These are phyloP conservation scores for Pichia terricola DNA, from an alignment of 1,139 yeast species.

Conservation along the genomic window DNA sequence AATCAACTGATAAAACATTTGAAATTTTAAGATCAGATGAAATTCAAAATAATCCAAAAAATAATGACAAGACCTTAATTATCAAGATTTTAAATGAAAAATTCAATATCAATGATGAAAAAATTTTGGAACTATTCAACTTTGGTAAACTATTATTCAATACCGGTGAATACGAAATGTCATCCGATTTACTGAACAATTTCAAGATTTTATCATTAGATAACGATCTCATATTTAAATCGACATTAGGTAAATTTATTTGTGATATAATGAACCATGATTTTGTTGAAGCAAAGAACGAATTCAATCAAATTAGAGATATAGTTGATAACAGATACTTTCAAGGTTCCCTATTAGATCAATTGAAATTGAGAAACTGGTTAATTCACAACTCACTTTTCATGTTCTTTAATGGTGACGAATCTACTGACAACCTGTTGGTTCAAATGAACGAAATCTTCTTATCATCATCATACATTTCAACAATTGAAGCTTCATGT, in stretches of 20 bases:
- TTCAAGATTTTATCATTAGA: constrained; percentile 46
- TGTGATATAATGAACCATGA: constrained; percentile 44
- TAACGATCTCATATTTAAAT: constrained; percentile 38
- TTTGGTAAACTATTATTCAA: constrained; percentile 52
- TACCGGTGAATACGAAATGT: constrained; percentile 50
- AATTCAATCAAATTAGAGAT: constrained; percentile 43
- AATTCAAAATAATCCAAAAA: constrained; percentile 37
- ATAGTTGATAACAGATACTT: constrained; percentile 44
- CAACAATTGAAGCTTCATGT: constrained; percentile 56
- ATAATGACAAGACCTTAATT: constrained; percentile 43
- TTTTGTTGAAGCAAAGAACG: constrained; percentile 43
- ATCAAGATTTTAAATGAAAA: constrained; percentile 31
- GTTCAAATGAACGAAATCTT: constrained; percentile 37
- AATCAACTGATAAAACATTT: constrained; percentile 36
- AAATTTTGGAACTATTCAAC: constrained; percentile 41
- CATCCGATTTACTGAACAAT: constrained; percentile 45
- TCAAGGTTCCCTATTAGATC: constrained; percentile 41
- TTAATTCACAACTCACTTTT: constrained; percentile 57
- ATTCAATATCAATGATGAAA: constrained; percentile 38
- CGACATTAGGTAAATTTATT: constrained; percentile 59
- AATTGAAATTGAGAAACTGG: constrained; percentile 55
- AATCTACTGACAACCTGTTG: constrained; percentile 15
- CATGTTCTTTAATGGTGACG: constrained; percentile 41
- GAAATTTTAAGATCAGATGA: constrained; percentile 39
- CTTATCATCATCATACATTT: constrained; percentile 46